Base-by-base conservation (phyloP, 441 rosid genomes). In the Dalechampia spathulata region DNA sequence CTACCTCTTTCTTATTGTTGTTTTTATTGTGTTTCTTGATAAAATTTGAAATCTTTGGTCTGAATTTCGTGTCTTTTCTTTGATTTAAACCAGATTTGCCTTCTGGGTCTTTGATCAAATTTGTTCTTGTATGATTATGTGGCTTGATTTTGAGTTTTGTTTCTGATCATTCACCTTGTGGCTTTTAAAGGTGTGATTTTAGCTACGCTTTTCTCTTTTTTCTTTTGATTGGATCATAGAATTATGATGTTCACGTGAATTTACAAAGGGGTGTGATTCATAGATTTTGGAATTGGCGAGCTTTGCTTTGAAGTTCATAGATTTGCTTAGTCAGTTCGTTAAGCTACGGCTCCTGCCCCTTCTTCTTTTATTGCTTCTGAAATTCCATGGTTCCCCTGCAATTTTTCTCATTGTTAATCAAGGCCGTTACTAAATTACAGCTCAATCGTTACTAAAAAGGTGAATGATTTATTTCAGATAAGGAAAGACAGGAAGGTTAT, bases 101-200 rank as follows among this genome's bases (percentile, higher is more conserved):
- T 37, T 63, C 37, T 62, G 68, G 75, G 65, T 68, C 32, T 57
- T 49, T 63, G 58, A 54, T 48, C 39, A 53, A n/a, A 21, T 50
- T 19, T 20, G 13, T 65, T 25, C 23, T 41, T 28, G 37, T 49
- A 66, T 60, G 53, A 58, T 52, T 60, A 54, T 64, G 30, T 20
- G 34, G 39, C 54, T 57, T 34, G 43, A 57, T 64, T 45, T 38
- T 15, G 69, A 53, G 37, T 58, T 15, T 45, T 16, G 42, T 55
- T 44, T n/a, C n/a, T n/a, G n/a, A 15, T 48, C 41, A 40, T 14
- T 47, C 3, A 10, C 45, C n/a, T 7, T 21, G 4, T 26, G 36
- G 37, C 32, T 10, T 54, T 28, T 28, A 11, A 39, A 49, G 55
- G 30, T 23, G 12, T 60, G n/a, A 28, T 49, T 5, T 38, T n/a